phyloP scores from a whole-genome alignment of 495 filamentous ascomycete species.

The Penicillium subrubescens region DNA sequence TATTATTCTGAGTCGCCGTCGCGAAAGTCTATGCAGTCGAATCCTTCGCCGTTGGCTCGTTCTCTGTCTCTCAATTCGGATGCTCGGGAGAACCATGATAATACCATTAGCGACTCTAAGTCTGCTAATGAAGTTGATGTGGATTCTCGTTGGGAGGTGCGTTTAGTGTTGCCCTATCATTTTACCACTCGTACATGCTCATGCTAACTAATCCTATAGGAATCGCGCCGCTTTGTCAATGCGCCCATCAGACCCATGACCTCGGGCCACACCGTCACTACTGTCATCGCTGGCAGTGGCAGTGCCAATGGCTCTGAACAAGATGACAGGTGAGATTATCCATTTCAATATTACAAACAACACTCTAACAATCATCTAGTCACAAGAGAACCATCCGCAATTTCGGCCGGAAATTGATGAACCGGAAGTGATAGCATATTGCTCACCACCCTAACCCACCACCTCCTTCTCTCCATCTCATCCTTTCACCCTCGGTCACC shows the following conservation, averaged over 20 bases:
- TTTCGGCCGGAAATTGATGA: slow-evolving; percentile 45
- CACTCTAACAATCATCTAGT: slow-evolving; percentile 10
- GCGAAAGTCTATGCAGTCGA: slow-evolving; percentile 39
- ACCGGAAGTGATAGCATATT: slow-evolving; percentile 20
- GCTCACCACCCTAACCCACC: not conserved
- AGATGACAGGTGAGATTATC: slow-evolving; percentile 41
- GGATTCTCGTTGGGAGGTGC: slow-evolving; percentile 47
- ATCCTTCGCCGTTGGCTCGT: slow-evolving; percentile 40
- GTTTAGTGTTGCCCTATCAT: slow-evolving; percentile 7
- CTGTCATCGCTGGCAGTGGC: slow-evolving; percentile 23
- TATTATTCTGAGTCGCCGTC: slow-evolving; percentile 42
- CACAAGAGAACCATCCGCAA: slow-evolving; percentile 45
- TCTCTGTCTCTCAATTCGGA: slow-evolving; percentile 45
- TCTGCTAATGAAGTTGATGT: slow-evolving; percentile 45
- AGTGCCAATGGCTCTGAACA: slow-evolving; percentile 29
- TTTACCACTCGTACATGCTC: not conserved
- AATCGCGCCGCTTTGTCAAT: slow-evolving; percentile 44
- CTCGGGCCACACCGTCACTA: slow-evolving; percentile 34
- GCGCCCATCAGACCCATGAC: slow-evolving; percentile 38
- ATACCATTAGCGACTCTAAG: slow-evolving; percentile 32
- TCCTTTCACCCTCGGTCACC: slow-evolving; percentile 1
- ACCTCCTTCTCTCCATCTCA: slow-evolving; percentile 5
- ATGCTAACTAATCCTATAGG: slow-evolving; percentile 32
- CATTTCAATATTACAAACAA: not conserved
- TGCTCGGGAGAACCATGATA: slow-evolving; percentile 26